Evolutionary conservation across 2,329 filamentous ascomycete species (phyloP).

Genomic region (Cercospora sesami): DNA sequence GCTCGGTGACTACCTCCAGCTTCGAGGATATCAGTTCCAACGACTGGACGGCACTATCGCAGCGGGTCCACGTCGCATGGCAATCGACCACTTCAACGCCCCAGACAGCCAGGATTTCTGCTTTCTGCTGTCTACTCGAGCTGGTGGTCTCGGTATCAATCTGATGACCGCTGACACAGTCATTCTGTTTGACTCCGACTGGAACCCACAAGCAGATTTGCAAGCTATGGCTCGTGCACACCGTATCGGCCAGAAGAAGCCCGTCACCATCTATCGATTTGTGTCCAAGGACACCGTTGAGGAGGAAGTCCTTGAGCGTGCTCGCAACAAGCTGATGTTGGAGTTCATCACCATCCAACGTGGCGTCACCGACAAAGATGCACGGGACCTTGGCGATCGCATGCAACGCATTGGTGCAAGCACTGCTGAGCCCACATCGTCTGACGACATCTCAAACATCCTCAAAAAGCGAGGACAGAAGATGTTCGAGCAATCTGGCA

Average conservation of each 20-base stretch:
- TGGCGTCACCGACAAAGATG: constrained; percentile 90
- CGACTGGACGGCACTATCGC: constrained; percentile 93
- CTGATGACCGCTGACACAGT: constrained; percentile 98
- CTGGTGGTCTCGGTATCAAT: constrained; percentile 97
- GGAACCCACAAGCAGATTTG: constrained; percentile 97
- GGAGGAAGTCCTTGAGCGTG: constrained; percentile 93
- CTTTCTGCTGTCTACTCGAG: constrained; percentile 90
- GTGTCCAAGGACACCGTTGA: constrained; percentile 98
- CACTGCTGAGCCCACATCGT: constrained; percentile 77
- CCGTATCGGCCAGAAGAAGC: constrained; percentile 93
- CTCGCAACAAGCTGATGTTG: constrained; percentile 93
- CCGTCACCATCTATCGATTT: constrained; percentile 92
- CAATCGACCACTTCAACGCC: constrained; percentile 99
- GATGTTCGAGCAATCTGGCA: constrained; percentile 97
- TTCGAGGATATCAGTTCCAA: constrained; percentile 93
- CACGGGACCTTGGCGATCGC: constrained; percentile 79
- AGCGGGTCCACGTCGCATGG: constrained; percentile 80
- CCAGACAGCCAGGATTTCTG: constrained; percentile 94
- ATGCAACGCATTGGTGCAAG: constrained; percentile 62
- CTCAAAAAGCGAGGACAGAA: constrained; percentile 97
- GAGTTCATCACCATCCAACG: constrained; percentile 97
- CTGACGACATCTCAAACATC: constrained; percentile 93
- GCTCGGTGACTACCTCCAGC: constrained; percentile 86
- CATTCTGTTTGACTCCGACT: constrained; percentile 96
- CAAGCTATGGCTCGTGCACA: constrained; percentile 99